These are phyloP conservation scores for Leccinum boreale DNA, from an alignment of 768 basidiomycete species.

Conservation along the genomic window DNA sequence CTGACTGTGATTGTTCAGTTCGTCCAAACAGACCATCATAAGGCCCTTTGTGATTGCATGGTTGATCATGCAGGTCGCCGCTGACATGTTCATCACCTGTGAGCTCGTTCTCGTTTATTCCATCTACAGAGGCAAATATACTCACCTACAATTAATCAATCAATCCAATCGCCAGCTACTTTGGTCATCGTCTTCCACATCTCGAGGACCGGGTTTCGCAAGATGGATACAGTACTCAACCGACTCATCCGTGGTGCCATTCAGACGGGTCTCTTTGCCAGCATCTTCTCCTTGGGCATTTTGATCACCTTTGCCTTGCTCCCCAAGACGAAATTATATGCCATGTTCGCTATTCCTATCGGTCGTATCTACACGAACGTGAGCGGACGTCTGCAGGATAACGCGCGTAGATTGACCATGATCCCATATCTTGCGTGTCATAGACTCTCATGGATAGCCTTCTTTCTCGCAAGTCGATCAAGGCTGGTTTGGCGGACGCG, in stretches of 20 bases:
- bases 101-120: neutral
- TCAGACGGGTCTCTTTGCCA: neutral
- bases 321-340: neutral
- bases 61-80: neutral
- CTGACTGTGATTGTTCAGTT: neutral
- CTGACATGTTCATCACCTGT: neutral
- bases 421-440: neutral
- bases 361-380: neutral
- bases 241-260: neutral
- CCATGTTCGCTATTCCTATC: neutral
- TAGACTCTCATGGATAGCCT: constrained; percentile 15
- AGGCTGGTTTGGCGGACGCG: neutral
- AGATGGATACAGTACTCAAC: neutral
- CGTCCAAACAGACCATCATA: neutral
- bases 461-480: constrained; percentile 4
- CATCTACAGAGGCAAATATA: neutral
- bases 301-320: neutral
- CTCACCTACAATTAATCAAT: neutral
- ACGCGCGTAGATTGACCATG: no score
- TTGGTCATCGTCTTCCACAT: neutral
- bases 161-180: neutral
- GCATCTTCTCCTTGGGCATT: neutral
- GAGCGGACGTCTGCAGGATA: neutral
- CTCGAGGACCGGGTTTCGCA: neutral
- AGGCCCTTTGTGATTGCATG: neutral